Evolutionary conservation across 2,329 filamentous ascomycete species (phyloP), one percentile per base, ranked within the genome.

Genomic region (Cercospora zeina): DNA sequence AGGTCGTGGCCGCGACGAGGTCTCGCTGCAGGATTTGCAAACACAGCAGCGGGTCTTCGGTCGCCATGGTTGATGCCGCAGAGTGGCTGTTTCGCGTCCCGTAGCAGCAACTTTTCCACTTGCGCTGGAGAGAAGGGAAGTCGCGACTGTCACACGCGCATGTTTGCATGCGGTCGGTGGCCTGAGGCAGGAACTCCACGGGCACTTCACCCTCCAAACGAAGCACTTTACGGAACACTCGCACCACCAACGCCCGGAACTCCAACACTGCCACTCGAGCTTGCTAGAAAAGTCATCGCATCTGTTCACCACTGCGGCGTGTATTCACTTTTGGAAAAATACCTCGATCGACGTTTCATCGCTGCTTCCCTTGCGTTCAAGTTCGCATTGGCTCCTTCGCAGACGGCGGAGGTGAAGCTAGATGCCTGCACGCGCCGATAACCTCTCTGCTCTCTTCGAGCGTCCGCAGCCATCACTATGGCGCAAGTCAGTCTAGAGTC

Each of bases 11-110:
- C 61, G 89, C 87, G 69, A 89, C 81, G 65, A 99, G 86, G 78
- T 96, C 92, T 75, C 89, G 86, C 77, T 96, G 90, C 70, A 99
- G 86, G 76, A 86, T 87, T 79, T 93, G 87, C 72, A 97, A 86
- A 77, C 87, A 85, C 73, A 88, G 88, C 73, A 96, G 83, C 73
- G 84, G 87, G 74, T 86, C 80, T 73, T 89, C 87, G 75, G 68
- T 72, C 62, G 72, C 63, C 62, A 67, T 55, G 34, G 16, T 53
- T 53, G 27, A 53, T 53, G 30, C 30, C 10, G 30, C 49, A 19
- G 24, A 27, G 42, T 53, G 49, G 27, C 9, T 16, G 27, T 30
- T 53, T 34, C n/a, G 49, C n/a, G n/a, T 31, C 30, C 7, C 31
- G 49, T 30, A 21, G 49, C 49, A 53, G 49, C 13, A 31, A 34